Evolutionary conservation across 73 alveolate species (phyloP), one percentile per base, ranked within the genome.

Genomic region (Paramecium biaurelia): DNA sequence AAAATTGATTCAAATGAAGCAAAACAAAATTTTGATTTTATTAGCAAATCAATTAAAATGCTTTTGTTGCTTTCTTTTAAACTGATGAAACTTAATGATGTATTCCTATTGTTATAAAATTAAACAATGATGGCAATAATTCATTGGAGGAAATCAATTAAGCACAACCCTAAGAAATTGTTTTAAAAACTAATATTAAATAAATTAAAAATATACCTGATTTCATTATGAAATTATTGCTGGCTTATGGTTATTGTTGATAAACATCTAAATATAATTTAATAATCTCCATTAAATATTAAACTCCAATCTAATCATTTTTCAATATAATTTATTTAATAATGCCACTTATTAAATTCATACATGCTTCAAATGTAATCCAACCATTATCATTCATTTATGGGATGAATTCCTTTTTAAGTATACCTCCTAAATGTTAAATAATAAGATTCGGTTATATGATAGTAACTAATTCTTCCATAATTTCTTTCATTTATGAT

Each of bases 21-120:
- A 43, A 34, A 9, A 79, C 90, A 79, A 79, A 79, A 11, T 79
- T 24, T 79, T 38, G 47, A 26, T 79, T 79, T 42, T 79, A 26
- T 15, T 23, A 45, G 14, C 90, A 79, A 30, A 79, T 79, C 26
- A 43, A 37, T 79, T 79, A 34, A 43, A 79, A 79, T 43, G 90
- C 90, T 26, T 79, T 79, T 0, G 90, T 34, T 2, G 90, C 90
- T 24, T 34, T 79, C 72, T 79, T 79, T 20, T 74, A 74, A 1
- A 74, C 57, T 34, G 67, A 37, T 10, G 57, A 37, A 12, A 37
- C 59, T 14, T 24, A 3, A 6, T 34, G 59, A 37, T 37, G 59
- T 30, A 74, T 74, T 14, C 59, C 87, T 21, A 37, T 74, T 37
- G 67, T 74, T 74, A 74, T 74, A 23, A 74, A 74, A 74, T 74